phyloP scores from a whole-genome alignment of 2,329 filamentous ascomycete species.

The Paraconiothyrium brasiliense region DNA sequence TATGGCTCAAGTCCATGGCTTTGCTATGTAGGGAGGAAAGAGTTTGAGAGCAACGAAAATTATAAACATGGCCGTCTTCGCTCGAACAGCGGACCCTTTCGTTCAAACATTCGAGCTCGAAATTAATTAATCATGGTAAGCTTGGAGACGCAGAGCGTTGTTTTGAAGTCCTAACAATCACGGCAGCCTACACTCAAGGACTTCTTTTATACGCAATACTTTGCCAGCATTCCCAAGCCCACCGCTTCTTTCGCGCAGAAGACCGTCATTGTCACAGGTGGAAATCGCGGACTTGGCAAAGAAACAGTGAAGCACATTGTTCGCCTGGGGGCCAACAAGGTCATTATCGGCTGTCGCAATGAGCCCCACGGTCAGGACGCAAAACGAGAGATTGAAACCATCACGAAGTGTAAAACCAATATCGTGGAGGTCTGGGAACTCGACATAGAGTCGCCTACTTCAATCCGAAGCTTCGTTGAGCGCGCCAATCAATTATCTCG shows the following conservation, averaged over 20 bases:
- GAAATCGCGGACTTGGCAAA: neutral
- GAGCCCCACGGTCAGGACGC: neutral
- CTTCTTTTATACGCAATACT: neutral
- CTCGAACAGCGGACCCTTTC: too few relatives aligned
- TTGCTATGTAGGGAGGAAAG: neutral
- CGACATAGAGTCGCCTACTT: neutral
- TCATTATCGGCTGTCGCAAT: neutral
- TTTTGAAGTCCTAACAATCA: too few relatives aligned
- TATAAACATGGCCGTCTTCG: neutral
- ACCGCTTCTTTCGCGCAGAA: neutral
- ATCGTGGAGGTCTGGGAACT: neutral
- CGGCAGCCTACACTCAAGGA: neutral
- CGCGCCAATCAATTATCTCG: neutral
- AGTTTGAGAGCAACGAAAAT: neutral
- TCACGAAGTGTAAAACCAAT: neutral
- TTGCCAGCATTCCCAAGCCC: neutral
- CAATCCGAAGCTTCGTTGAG: neutral
- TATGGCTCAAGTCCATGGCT: neutral
- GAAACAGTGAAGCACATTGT: constrained; percentile 2
- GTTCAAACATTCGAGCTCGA: too few relatives aligned
- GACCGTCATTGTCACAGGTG: neutral
- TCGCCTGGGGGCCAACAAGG: neutral
- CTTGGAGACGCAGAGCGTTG: too few relatives aligned
- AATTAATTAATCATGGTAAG: too few relatives aligned
- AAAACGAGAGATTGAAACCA: neutral